These are phyloP conservation scores for Russula earlei DNA, from an alignment of 768 basidiomycete genomes.

Conservation along the genomic window DNA sequence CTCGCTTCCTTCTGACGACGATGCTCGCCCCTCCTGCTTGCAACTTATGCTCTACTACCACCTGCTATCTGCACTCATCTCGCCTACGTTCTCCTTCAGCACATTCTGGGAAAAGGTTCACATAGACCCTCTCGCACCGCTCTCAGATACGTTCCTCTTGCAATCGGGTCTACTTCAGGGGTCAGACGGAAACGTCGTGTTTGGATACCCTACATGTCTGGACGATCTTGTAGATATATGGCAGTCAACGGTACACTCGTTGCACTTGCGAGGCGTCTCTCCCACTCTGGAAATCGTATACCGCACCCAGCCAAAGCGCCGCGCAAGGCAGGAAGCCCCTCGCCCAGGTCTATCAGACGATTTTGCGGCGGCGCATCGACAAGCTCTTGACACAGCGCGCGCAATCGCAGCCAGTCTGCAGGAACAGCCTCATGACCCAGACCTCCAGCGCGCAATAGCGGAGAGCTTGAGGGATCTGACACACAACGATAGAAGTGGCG, in stretches of 20 bases:
- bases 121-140: slow-evolving; percentile 33
- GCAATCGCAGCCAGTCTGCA: slow-evolving; percentile 41
- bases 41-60: slow-evolving; percentile 75
- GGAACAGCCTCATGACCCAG: slow-evolving; percentile 19
- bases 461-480: slow-evolving; percentile 20
- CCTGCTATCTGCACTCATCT: slow-evolving; percentile 45
- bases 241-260: slow-evolving; percentile 22
- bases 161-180: slow-evolving; percentile 21
- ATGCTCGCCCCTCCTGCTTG: slow-evolving; percentile 48
- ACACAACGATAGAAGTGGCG: background rate
- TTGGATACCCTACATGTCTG: slow-evolving; percentile 22
- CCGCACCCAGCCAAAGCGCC: slow-evolving; percentile 26
- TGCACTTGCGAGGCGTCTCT: slow-evolving; percentile 30
- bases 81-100: slow-evolving; percentile 39
- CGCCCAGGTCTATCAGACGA: background rate
- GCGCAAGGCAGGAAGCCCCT: background rate
- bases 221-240: slow-evolving; percentile 28
- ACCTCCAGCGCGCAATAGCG: slow-evolving; percentile 20
- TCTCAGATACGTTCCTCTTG: slow-evolving; percentile 44
- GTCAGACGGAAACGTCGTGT: background rate
- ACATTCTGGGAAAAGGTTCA: slow-evolving; percentile 41
- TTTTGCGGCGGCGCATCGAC: slow-evolving; percentile 20
- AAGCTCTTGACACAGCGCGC: slow-evolving; percentile 35
- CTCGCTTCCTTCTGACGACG: slow-evolving; percentile 46
- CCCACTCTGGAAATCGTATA: slow-evolving; percentile 42